Percentiles rank a stretch among this genome's conserved stretches.
phyloP scores from a whole-genome alignment of 2,329 filamentous ascomycete species.

The Tolypocladium guangdongense region DNA sequence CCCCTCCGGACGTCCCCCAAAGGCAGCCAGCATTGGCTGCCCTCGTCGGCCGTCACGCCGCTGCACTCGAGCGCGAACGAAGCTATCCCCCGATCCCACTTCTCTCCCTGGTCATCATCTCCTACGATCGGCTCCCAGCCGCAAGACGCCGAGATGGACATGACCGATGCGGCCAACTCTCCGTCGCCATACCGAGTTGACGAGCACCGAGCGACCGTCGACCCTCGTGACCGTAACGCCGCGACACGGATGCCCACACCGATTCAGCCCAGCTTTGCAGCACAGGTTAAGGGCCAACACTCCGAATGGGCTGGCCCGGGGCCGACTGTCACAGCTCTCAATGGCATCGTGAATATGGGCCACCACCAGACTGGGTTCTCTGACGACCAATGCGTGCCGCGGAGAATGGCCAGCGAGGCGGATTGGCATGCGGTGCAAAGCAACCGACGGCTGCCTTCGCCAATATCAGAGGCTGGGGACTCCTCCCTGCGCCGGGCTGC shows the following conservation, averaged over 20 bases:
- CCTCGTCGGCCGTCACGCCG: conserved; percentile 25
- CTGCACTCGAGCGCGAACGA: conserved; percentile 30
- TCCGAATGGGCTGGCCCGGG: conserved; percentile 27
- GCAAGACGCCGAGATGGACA: conserved; percentile 36
- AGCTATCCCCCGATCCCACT: conserved; percentile 16
- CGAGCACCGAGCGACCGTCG: conserved; percentile 1
- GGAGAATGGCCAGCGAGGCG: conserved; percentile 30
- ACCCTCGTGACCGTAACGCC: conserved; percentile 5
- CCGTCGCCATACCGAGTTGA: conserved; percentile 9
- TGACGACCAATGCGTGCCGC: conserved; percentile 34
- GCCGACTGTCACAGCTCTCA: conserved; percentile 21
- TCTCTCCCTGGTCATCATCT: conserved; percentile 21
- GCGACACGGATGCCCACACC: conserved; percentile 45
- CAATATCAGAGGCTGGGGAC: conserved; percentile 48
- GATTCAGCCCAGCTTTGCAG: conserved; percentile 46
- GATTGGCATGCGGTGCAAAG: conserved; percentile 44
- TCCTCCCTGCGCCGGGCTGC: conserved; percentile 26
- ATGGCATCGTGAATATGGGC: conserved; percentile 25
- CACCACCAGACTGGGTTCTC: conserved; percentile 28
- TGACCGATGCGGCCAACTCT: conserved; percentile 26
- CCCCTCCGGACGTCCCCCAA: conserved; percentile 36
- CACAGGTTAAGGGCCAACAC: conserved; percentile 42
- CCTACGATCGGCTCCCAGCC: conserved; percentile 7
- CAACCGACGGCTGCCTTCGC: conserved; percentile 44
- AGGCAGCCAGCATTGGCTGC: conserved; percentile 16